Percentiles rank a stretch among this genome's conserved stretches.
phyloP scores from a whole-genome alignment of 768 basidiomycete species.

The Lyophyllum semitale region DNA sequence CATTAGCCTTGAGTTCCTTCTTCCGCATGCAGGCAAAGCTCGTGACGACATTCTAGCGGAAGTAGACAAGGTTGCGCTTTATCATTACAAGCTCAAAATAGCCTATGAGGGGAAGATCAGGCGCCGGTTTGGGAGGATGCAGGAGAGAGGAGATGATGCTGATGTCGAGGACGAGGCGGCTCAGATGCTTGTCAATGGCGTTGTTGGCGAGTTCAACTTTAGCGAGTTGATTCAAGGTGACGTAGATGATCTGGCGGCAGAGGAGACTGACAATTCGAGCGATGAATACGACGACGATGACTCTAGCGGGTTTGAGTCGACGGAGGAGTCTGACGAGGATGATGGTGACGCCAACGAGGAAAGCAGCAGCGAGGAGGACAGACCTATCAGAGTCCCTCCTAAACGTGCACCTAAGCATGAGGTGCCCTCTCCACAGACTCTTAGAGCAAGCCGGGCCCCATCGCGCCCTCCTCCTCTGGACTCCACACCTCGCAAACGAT shows the following conservation, averaged over 20 bases:
- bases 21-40: conserved; percentile 81
- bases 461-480: conserved; percentile 11
- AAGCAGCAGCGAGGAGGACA: conserved; percentile 34
- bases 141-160: conserved; percentile 44
- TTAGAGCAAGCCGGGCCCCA: neutral
- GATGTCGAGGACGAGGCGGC: conserved; percentile 85
- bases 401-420: conserved; percentile 4
- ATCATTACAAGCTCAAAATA: conserved; percentile 94
- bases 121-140: conserved; percentile 73
- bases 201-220: conserved; percentile 82
- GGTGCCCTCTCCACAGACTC: conserved; percentile 15
- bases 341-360: conserved; percentile 17
- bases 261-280: conserved; percentile 54
- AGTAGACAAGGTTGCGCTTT: conserved; percentile 85
- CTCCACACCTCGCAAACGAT: conserved; percentile 28
- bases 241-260: conserved; percentile 78
- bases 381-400: neutral
- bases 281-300: conserved; percentile 38
- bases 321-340: conserved; percentile 18
- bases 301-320: conserved; percentile 29
- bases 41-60: conserved; percentile 79
- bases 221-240: conserved; percentile 78
- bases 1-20: conserved; percentile 84
- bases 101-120: conserved; percentile 90
- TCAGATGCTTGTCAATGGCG: conserved; percentile 74